A percentile compares a stretch with the other conserved stretches of the same genome.
These are phyloP conservation scores for Scenedesmus sp. DNA, from an alignment of 163 green algal species.

Conservation along the genomic window DNA sequence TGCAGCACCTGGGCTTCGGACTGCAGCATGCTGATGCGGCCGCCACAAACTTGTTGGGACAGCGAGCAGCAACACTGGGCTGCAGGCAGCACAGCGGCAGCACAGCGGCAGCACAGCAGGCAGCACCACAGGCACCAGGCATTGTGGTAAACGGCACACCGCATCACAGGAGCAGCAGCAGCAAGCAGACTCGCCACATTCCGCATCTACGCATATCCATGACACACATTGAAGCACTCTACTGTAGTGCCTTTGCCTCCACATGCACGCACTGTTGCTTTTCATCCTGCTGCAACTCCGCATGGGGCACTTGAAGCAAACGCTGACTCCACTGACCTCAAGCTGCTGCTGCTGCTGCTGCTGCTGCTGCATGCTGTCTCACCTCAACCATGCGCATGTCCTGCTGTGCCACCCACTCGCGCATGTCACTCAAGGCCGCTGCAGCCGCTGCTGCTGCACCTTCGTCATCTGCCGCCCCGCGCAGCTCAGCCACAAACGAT, in stretches of 20 bases:
- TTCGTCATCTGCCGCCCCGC: neutral
- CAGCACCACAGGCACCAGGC: neutral
- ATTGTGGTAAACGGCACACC: neutral
- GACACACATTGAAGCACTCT: neutral
- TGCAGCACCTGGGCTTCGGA: slow-evolving; percentile 24
- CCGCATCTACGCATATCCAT: neutral
- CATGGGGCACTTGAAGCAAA: neutral
- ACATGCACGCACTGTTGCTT: no score
- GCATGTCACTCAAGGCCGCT: slow-evolving; percentile 11
- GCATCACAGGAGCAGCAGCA: neutral
- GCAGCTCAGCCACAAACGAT: neutral
- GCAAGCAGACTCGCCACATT: neutral
- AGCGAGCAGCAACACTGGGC: slow-evolving; percentile 24
- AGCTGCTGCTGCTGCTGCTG: neutral
- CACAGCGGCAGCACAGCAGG: neutral
- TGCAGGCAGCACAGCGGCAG: no score
- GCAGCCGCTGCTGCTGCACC: slow-evolving; percentile 6
- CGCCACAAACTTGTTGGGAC: slow-evolving; percentile 29
- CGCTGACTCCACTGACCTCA: neutral
- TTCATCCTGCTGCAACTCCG: neutral
- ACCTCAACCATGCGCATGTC: slow-evolving; percentile 35
- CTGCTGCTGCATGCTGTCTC: neutral
- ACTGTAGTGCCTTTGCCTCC: no score
- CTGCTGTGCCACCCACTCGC: slow-evolving; percentile 32
- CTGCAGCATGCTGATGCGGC: slow-evolving; percentile 43